Evolutionary conservation across 148 eudicot species (phyloP).

Genomic region (Mesembryanthemum crystallinum): DNA sequence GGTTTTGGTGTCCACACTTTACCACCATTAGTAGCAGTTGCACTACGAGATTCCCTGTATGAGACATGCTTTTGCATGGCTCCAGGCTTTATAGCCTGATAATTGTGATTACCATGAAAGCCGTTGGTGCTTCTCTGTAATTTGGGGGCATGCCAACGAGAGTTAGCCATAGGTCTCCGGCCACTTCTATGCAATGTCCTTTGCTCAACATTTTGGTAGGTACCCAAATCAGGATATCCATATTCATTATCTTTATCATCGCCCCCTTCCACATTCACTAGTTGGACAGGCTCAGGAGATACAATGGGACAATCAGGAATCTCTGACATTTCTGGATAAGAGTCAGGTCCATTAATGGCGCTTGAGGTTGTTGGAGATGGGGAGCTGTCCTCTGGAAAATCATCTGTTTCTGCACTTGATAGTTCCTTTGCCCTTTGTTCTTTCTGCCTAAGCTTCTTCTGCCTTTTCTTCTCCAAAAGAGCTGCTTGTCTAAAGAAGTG

Average conservation of each 20-base stretch:
- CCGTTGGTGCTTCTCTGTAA: conserved; percentile 46
- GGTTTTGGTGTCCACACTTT: conserved; percentile 75
- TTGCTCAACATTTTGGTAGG: conserved; percentile 35
- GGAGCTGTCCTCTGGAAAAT: conserved; percentile 32
- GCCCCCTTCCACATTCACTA: conserved; percentile 30
- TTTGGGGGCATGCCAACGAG: conserved; percentile 60
- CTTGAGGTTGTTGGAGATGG: conserved; percentile 41
- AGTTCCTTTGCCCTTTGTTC: conserved; percentile 67
- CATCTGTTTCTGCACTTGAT: conserved; percentile 36
- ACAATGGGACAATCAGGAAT: conserved; percentile 23
- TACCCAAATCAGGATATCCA: conserved; percentile 33
- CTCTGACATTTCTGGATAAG: conserved; percentile 35
- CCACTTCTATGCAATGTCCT: conserved; percentile 29
- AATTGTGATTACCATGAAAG: conserved; percentile 43
- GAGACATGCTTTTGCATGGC: conserved; percentile 41
- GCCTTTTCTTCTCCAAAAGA: conserved; percentile 62
- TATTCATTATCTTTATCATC: conserved; percentile 20
- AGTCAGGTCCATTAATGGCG: conserved; percentile 33
- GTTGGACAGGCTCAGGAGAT: conserved; percentile 34
- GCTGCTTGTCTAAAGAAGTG: conserved; percentile 56
- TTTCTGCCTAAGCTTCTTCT: conserved; percentile 77
- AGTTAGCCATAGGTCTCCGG: conserved; percentile 29
- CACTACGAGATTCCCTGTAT: conserved; percentile 40
- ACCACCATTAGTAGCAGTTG: conserved; percentile 31
- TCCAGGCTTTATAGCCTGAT: conserved; percentile 40